Evolutionary conservation across 129 eudicot species (phyloP).

Genomic region (Flaveria bidentis): DNA sequence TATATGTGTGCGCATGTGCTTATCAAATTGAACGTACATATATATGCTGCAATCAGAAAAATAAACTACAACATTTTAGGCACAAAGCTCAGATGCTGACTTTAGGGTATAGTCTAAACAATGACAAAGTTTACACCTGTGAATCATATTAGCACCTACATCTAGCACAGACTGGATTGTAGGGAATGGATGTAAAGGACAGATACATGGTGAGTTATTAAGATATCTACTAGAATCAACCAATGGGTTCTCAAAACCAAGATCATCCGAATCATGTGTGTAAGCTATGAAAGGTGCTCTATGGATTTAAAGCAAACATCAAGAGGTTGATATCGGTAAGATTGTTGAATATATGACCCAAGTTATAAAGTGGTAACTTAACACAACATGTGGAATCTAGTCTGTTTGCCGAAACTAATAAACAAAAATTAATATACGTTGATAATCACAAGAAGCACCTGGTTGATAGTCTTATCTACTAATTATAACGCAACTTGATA

Average conservation of each 20-base stretch:
- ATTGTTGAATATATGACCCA: background rate
- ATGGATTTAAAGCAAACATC: background rate
- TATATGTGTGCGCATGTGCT: background rate
- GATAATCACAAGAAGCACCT: background rate
- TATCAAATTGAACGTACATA: background rate
- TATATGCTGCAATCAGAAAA: background rate
- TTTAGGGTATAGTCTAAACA: background rate
- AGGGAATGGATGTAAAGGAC: background rate
- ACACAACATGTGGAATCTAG: background rate
- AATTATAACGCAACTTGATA: background rate
- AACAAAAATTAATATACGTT: no score
- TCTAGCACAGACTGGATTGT: background rate
- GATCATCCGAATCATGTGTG: background rate
- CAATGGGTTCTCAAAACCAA: background rate
- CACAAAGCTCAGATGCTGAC: background rate
- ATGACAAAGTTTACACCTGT: background rate
- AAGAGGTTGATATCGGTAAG: background rate
- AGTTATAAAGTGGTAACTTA: background rate
- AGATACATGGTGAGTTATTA: background rate
- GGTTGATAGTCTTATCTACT: conserved; percentile 2
- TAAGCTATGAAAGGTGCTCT: background rate
- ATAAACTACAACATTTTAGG: background rate
- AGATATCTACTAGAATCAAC: background rate
- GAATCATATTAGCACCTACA: background rate
- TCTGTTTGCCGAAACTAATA: no score